A percentile compares a stretch with the other conserved stretches of the same genome.
These are phyloP conservation scores for Boeremia lycopersici DNA, from an alignment of 2,329 filamentous ascomycete genomes.

Conservation along the genomic window DNA sequence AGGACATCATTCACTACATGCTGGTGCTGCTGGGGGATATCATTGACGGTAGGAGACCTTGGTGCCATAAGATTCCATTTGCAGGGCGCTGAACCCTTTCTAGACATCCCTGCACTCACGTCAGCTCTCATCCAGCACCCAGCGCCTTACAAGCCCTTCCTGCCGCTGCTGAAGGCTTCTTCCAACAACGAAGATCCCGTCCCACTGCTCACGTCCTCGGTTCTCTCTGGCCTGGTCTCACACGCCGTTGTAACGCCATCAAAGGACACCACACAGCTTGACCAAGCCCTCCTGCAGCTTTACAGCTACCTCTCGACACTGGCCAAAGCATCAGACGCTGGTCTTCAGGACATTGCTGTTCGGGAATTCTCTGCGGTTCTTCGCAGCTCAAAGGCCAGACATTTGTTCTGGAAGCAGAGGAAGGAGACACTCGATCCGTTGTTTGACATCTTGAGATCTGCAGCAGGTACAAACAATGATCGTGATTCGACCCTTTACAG, in stretches of 20 bases:
- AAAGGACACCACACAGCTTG: constrained; percentile 65
- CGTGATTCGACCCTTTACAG: constrained; percentile 65
- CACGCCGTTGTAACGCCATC: constrained; percentile 66
- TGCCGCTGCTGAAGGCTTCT: constrained; percentile 82
- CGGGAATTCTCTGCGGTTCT: constrained; percentile 87
- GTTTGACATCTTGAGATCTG: constrained; percentile 76
- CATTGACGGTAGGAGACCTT: constrained; percentile 69
- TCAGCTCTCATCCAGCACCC: constrained; percentile 75
- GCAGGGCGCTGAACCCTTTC: constrained; percentile 22
- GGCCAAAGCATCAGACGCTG: constrained; percentile 83
- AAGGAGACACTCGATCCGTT: constrained; percentile 83
- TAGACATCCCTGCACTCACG: constrained; percentile 80
- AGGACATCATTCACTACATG: constrained; percentile 93
- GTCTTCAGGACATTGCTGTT: constrained; percentile 93
- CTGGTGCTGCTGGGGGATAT: constrained; percentile 87
- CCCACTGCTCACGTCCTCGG: constrained; percentile 85
- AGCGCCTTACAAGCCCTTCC: constrained; percentile 76
- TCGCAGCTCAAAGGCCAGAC: constrained; percentile 73
- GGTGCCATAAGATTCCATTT: not conserved
- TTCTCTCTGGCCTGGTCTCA: constrained; percentile 80
- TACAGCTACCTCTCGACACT: constrained; percentile 86
- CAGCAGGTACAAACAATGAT: constrained; percentile 75
- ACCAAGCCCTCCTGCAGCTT: constrained; percentile 78
- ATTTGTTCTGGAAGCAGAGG: constrained; percentile 89
- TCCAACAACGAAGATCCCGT: constrained; percentile 84